A percentile compares a stretch with the other conserved stretches of the same genome.
Evolutionary conservation across 257 asterid genomes (phyloP).

Genomic region (Solanum dulcamara): DNA sequence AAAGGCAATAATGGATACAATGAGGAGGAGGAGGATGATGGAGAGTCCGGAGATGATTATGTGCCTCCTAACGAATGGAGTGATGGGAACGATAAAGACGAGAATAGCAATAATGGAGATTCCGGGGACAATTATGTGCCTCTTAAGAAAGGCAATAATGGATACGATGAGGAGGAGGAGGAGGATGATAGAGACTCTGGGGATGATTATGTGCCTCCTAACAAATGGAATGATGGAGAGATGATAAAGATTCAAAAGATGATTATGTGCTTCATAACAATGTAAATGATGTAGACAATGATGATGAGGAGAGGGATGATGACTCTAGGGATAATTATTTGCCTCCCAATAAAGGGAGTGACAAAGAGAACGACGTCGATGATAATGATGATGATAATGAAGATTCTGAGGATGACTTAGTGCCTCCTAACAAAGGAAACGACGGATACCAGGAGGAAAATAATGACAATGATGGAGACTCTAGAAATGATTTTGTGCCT

Average conservation of each 20-base stretch:
- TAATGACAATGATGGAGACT: not conserved
- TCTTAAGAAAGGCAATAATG: not conserved
- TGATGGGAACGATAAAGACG: not conserved
- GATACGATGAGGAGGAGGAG: not conserved
- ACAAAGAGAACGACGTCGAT: too few species aligned
- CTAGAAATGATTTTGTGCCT: not conserved
- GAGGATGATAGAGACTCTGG: not conserved
- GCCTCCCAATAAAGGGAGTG: too few species aligned
- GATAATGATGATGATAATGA: too few species aligned
- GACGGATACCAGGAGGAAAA: not conserved
- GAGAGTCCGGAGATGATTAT: not conserved
- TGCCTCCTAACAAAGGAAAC: not conserved
- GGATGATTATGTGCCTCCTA: not conserved
- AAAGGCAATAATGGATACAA: not conserved
- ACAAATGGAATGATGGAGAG: not conserved
- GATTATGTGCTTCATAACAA: too few species aligned
- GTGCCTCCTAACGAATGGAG: not conserved
- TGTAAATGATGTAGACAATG: too few species aligned
- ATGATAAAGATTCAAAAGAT: not conserved
- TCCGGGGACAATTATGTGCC: not conserved
- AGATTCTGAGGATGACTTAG: not conserved
- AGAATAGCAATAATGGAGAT: not conserved
- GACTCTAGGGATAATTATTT: not conserved
- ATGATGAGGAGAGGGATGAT: not conserved
- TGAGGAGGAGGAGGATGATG: too few species aligned